Evolutionary conservation across 805 yeast species (phyloP), one percentile per base, ranked within the genome.

Genomic region (Nakazawaea wickerhamii): DNA sequence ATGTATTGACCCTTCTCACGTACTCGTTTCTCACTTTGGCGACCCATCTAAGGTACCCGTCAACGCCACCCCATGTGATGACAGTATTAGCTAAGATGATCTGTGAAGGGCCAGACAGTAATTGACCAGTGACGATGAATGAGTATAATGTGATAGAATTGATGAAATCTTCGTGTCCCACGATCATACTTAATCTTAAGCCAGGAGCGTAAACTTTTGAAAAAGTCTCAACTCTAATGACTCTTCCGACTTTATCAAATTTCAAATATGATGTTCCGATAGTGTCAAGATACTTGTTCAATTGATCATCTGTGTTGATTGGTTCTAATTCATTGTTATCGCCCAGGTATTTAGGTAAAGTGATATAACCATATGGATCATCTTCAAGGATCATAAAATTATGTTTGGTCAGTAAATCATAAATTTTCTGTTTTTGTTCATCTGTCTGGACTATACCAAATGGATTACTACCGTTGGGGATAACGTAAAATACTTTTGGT

Each of bases 391-490:
- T 74, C 14, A 68, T 58, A 44, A 77, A 67, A 53, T 77, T 73
- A 55, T 73, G 66, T 50, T 65, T 67, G 45, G 63, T 69, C 14
- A 79, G 75, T 38, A 76, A 53, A 1, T 57, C 64, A 45, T 71
- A 73, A 26, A 77, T 65, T 49, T 61, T 57, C 33, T 57, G 51
- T 35, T 80, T 61, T 41, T 66, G 61, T 40, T 61, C 74, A 33
- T 60, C 32, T 7, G 66, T 50, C 45, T 70, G 65, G 0, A 79
- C 67, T 45, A 70, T 58, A 10, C 81, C 81, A 23, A 30, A 35
- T 25, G 83, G 83, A 55, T 77, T 77, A 52, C 76, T 81, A 20
- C 81, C 81, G 3, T 77, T 75, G 20, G 79, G 68, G 47, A 77
- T 73, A 6, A 80, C 74, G 55, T 77, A 77, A 25, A 76, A 55